Conservation (phyloP, 352 stramenopile genomes). For the Phytophthora ohioensis region DNA sequence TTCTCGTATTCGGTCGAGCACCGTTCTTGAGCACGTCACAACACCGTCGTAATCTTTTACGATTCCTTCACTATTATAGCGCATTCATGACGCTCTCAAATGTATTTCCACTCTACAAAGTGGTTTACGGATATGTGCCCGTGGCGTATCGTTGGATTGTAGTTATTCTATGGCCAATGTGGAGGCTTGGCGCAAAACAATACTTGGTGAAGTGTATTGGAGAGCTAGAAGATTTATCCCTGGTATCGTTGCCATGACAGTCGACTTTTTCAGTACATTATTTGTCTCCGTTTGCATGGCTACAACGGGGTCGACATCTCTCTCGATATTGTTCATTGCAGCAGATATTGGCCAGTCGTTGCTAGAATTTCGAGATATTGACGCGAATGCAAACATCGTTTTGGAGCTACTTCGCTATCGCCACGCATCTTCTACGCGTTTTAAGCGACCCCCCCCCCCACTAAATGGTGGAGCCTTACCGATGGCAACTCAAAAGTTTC, state of each 20-base stretch:
- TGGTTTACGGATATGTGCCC: background rate
- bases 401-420: constrained; percentile 2
- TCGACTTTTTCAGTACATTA: constrained; percentile 10
- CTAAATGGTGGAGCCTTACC: background rate
- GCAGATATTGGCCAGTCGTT: constrained; percentile 7
- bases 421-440: background rate
- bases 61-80: background rate
- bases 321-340: constrained; percentile 9
- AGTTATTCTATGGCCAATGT: background rate
- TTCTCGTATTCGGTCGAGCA: background rate
- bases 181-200: background rate
- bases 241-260: background rate
- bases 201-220: background rate
- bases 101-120: constrained; percentile 1
- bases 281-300: constrained; percentile 30
- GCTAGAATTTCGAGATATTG: constrained; percentile 17
- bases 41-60: background rate
- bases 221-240: background rate
- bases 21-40: background rate
- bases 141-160: background rate
- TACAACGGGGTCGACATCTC: constrained; percentile 6
- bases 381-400: constrained; percentile 9
- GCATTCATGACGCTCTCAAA: background rate
- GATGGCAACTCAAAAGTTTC: background rate
- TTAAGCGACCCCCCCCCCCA: background rate